A percentile compares a stretch with the other conserved stretches of the same genome.
Evolutionary conservation across 306 rosid genomes (phyloP).

Genomic region (Benincasa hispida): DNA sequence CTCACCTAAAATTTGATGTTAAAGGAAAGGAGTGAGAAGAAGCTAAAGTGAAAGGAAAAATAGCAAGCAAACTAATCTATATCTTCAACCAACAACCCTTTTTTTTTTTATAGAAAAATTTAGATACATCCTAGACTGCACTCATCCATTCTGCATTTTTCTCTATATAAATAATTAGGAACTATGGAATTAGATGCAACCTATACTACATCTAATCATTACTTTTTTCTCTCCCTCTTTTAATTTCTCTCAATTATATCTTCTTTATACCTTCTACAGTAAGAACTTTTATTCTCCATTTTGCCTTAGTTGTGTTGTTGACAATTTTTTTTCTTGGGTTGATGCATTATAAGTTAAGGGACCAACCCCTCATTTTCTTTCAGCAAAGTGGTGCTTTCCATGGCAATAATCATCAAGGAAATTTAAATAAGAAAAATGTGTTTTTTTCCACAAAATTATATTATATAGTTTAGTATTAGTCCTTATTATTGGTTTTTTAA

Average conservation of each 20-base stretch:
- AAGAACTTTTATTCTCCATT: background rate
- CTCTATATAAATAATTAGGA: too few relatives aligned
- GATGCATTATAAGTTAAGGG: background rate
- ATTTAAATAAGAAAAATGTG: background rate
- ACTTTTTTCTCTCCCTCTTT: background rate
- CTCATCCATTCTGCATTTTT: too few relatives aligned
- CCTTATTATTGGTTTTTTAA: background rate
- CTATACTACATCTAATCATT: too few relatives aligned
- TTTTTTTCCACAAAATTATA: background rate
- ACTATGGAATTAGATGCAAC: too few relatives aligned
- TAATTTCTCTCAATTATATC: background rate
- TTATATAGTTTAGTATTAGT: background rate
- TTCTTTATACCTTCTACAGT: background rate
- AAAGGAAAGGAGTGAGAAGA: background rate
- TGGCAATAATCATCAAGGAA: background rate
- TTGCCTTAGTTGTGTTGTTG: background rate
- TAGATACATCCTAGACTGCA: too few relatives aligned
- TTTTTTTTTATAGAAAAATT: too few relatives aligned
- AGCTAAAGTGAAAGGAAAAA: background rate
- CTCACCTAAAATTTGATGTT: slow-evolving; percentile 8
- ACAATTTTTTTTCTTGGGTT: background rate
- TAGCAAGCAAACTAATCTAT: background rate
- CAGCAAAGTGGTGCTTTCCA: background rate
- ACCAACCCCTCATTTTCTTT: background rate
- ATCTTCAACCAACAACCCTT: background rate